Conservation (phyloP, 2,329 filamentous ascomycete species). For the Paramyrothecium sp. region DNA sequence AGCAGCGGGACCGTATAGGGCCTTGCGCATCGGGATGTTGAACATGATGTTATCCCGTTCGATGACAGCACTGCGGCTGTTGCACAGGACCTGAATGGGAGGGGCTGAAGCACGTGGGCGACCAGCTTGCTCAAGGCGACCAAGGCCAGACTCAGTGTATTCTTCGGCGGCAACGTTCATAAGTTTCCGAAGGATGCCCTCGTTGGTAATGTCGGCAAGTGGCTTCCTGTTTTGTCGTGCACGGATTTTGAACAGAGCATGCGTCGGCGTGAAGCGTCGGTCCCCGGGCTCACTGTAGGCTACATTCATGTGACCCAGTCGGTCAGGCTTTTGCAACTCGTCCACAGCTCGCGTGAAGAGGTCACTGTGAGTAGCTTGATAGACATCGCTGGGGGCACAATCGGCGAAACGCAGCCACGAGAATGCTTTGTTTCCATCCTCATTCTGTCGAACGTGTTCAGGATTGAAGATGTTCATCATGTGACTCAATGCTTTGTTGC, state of each 20-base stretch:
- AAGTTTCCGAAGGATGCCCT: slow-evolving; percentile 72
- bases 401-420: slow-evolving; percentile 90
- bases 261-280: slow-evolving; percentile 64
- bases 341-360: slow-evolving; percentile 73
- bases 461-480: slow-evolving; percentile 90
- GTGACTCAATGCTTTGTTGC: slow-evolving; percentile 71
- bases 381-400: slow-evolving; percentile 70
- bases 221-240: slow-evolving; percentile 66
- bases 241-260: slow-evolving; percentile 79
- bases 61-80: slow-evolving; percentile 59
- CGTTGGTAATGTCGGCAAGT: slow-evolving; percentile 65
- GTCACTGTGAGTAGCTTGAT: slow-evolving; percentile 65
- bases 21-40: slow-evolving; percentile 71
- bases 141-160: slow-evolving; percentile 70
- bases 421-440: slow-evolving; percentile 65
- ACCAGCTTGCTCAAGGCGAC: slow-evolving; percentile 77
- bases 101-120: slow-evolving; percentile 79
- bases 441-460: slow-evolving; percentile 69
- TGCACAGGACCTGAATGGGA: slow-evolving; percentile 77
- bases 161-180: slow-evolving; percentile 72
- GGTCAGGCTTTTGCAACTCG: slow-evolving; percentile 51
- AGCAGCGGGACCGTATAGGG: slow-evolving; percentile 65
- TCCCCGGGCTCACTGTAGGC: slow-evolving; percentile 68
- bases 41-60: slow-evolving; percentile 78
- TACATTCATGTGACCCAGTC: slow-evolving; percentile 65